Evolutionary conservation across 495 filamentous ascomycete genomes (phyloP).

Genomic region (Penicillium lagena): DNA sequence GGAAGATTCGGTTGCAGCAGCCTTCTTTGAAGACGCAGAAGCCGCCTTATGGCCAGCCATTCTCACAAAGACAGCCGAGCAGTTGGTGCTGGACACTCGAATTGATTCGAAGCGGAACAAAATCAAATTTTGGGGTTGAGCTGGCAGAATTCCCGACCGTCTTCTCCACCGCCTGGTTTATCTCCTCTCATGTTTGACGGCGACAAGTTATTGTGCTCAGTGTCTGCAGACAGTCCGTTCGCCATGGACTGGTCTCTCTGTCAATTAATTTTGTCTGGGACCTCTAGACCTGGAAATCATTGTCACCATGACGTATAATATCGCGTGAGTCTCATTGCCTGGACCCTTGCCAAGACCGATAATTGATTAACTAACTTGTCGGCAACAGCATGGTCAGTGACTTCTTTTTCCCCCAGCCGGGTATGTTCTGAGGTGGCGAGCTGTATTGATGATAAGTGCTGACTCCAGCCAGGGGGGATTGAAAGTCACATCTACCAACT

Average conservation of each 20-base stretch:
- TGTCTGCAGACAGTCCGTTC: slow-evolving; percentile 1
- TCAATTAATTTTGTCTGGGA: slow-evolving; percentile 1
- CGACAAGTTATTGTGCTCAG: not conserved
- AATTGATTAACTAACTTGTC: no score
- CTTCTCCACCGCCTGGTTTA: slow-evolving; percentile 3
- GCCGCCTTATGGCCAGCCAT: slow-evolving; percentile 22
- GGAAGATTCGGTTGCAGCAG: slow-evolving; percentile 11
- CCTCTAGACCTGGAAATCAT: slow-evolving; percentile 1
- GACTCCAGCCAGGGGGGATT: slow-evolving; percentile 58
- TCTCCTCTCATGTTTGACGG: not conserved
- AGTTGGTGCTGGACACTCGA: not conserved
- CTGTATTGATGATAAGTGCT: slow-evolving; percentile 7
- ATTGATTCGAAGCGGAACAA: slow-evolving; percentile 1
- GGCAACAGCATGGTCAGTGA: slow-evolving; percentile 85
- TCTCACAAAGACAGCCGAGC: not conserved
- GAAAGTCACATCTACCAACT: slow-evolving; percentile 99
- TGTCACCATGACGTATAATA: slow-evolving; percentile 60
- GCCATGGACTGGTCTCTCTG: slow-evolving; percentile 12
- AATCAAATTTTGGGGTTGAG: slow-evolving; percentile 10
- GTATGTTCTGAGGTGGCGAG: slow-evolving; percentile 23
- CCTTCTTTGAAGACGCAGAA: slow-evolving; percentile 11
- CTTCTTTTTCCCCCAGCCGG: slow-evolving; percentile 97
- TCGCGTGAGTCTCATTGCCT: slow-evolving; percentile 49
- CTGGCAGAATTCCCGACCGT: not conserved
- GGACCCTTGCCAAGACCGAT: slow-evolving; percentile 1